A percentile compares a stretch with the other conserved stretches of the same genome.
phyloP scores from a whole-genome alignment of 2,329 filamentous ascomycete species.

The Colletotrichum horii region DNA sequence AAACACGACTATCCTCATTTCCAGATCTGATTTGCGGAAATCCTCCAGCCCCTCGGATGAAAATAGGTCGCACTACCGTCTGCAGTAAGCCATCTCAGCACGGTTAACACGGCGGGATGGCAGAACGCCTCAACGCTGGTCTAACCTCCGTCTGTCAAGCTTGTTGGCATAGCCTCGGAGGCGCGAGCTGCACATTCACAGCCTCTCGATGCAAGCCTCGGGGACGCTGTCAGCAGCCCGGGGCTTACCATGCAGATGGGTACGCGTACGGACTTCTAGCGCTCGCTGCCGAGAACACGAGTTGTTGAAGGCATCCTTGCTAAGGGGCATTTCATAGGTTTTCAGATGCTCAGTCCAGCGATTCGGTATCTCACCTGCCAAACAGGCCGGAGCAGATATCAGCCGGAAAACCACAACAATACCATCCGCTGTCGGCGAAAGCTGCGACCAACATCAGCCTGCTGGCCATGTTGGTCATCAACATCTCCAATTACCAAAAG shows the following conservation, averaged over 20 bases:
- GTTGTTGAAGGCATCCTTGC: not conserved
- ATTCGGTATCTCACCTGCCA: not conserved
- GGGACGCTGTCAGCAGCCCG: not conserved
- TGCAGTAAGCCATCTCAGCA: not conserved
- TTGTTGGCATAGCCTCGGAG: not conserved
- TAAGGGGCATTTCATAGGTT: not conserved
- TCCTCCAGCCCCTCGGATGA: not conserved
- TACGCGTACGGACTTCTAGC: not conserved
- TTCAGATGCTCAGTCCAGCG: not conserved
- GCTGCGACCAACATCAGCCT: not conserved
- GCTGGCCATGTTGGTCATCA: not conserved
- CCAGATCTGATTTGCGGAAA: not conserved
- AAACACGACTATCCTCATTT: not conserved
- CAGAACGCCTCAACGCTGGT: not conserved
- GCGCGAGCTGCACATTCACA: not conserved
- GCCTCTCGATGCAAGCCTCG: not conserved
- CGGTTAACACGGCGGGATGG: not conserved
- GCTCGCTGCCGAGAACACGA: not conserved
- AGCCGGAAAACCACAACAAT: not conserved
- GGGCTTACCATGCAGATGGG: not conserved
- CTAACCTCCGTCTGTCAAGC: not conserved
- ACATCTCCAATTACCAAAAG: not conserved
- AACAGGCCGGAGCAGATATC: not conserved
- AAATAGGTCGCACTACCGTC: not conserved
- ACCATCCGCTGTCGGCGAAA: not conserved